These are phyloP conservation scores for Phytophthora sp. DNA, from an alignment of 352 stramenopile species.

Conservation along the genomic window DNA sequence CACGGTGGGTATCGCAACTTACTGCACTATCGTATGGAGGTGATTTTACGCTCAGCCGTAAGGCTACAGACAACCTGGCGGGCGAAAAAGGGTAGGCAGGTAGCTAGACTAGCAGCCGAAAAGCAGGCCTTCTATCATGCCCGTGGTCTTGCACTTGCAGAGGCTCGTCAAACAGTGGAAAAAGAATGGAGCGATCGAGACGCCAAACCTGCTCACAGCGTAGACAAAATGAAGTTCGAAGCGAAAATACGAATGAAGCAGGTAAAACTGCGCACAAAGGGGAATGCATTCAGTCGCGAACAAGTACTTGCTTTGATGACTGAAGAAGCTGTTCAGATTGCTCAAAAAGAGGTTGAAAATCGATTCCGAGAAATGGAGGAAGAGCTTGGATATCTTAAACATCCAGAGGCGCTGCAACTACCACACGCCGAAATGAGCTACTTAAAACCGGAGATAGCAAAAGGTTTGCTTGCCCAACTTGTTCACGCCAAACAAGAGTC, in stretches of 20 bases:
- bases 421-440: constrained; percentile 61
- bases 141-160: constrained; percentile 73
- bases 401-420: constrained; percentile 44
- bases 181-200: constrained; percentile 82
- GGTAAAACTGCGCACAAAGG: constrained; percentile 89
- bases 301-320: constrained; percentile 84
- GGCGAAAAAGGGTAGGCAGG: constrained; percentile 70
- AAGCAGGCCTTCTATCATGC: constrained; percentile 92
- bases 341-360: constrained; percentile 83
- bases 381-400: constrained; percentile 73
- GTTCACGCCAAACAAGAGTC: constrained; percentile 67
- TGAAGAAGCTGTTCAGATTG: constrained; percentile 82
- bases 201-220: constrained; percentile 62
- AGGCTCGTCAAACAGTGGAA: constrained; percentile 59
- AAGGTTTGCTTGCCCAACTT: constrained; percentile 59
- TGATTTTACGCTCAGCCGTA: constrained; percentile 70
- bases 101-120: constrained; percentile 72
- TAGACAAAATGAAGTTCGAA: constrained; percentile 95
- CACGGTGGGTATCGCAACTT: constrained; percentile 91
- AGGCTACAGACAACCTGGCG: constrained; percentile 89
- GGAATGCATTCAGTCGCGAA: constrained; percentile 74
- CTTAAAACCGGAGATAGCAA: constrained; percentile 70
- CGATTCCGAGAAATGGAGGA: constrained; percentile 90
- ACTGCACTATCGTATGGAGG: constrained; percentile 72
- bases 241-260: constrained; percentile 94